phyloP scores from a whole-genome alignment of 331 rosid genomes.

The Acacia pycnantha region DNA sequence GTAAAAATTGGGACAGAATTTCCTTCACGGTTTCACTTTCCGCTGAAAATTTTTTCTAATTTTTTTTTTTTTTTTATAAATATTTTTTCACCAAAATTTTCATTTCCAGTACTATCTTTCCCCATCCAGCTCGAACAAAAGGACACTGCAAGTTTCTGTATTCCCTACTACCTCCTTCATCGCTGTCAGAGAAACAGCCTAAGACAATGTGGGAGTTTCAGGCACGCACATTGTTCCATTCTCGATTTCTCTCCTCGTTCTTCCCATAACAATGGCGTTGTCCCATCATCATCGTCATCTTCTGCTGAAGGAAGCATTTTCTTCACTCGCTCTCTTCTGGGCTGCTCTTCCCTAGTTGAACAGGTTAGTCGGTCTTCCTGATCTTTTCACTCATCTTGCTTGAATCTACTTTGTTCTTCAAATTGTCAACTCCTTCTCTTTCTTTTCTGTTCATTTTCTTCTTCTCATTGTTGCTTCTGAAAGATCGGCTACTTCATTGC shows the following conservation, averaged over 20 bases:
- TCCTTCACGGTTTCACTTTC: slow-evolving; percentile 40
- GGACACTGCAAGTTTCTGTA: slow-evolving; percentile 35
- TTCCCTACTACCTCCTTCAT: slow-evolving; percentile 40
- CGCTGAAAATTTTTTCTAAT: not conserved
- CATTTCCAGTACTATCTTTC: slow-evolving; percentile 21
- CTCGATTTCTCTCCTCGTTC: slow-evolving; percentile 28
- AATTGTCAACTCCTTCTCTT: not conserved
- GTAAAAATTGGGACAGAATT: slow-evolving; percentile 51
- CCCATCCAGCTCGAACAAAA: slow-evolving; percentile 33
- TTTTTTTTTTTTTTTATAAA: not conserved
- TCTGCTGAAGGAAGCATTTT: slow-evolving; percentile 1
- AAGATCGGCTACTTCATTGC: slow-evolving; percentile 26
- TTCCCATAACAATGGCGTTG: slow-evolving; percentile 35
- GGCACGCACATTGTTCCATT: slow-evolving; percentile 45
- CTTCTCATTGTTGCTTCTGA: not conserved
- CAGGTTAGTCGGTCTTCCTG: slow-evolving; percentile 30
- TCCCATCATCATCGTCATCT: not conserved
- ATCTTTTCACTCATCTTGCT: slow-evolving; percentile 22
- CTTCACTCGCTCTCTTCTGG: slow-evolving; percentile 32
- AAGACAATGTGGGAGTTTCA: slow-evolving; percentile 55
- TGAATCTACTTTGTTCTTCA: not conserved
- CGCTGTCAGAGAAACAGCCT: slow-evolving; percentile 42
- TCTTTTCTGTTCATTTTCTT: not conserved
- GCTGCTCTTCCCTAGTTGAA: not conserved
- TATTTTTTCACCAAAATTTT: not conserved